Percentiles rank a stretch among this genome's conserved stretches.
phyloP scores from a whole-genome alignment of 345 rosid genomes.

The Syzygium jambos region DNA sequence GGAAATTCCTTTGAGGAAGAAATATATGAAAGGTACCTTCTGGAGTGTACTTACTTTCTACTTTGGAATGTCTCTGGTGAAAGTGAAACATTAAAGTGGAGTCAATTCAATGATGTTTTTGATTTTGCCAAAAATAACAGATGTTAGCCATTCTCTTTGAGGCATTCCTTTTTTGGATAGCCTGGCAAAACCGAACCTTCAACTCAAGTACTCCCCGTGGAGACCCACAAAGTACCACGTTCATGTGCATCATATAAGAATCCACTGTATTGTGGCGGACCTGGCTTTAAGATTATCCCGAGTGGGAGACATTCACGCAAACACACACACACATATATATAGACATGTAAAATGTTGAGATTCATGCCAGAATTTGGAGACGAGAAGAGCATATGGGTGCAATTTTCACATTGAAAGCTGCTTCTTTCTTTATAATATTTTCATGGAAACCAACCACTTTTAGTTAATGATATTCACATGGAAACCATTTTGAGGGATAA shows the following conservation, averaged over 20 bases:
- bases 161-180: not conserved
- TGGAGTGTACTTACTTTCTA: not conserved
- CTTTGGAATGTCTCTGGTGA: not conserved
- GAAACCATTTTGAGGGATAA: not conserved
- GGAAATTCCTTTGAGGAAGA: constrained; percentile 94
- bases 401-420: not conserved
- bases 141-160: not conserved
- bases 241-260: not conserved
- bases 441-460: not conserved
- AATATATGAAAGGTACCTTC: constrained; percentile 51
- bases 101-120: not conserved
- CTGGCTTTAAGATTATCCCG: not conserved
- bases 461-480: not conserved
- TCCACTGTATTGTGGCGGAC: not conserved
- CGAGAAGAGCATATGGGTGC: not conserved
- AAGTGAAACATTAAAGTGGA: not conserved
- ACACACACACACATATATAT: not conserved
- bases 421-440: not conserved
- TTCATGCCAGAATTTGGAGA: not conserved
- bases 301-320: not conserved
- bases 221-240: not conserved
- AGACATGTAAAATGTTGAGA: not conserved
- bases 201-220: not conserved
- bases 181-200: not conserved
- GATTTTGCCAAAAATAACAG: not conserved